Conservation (phyloP, 2,329 filamentous ascomycete species). For the Diaporthe citriasiana region DNA sequence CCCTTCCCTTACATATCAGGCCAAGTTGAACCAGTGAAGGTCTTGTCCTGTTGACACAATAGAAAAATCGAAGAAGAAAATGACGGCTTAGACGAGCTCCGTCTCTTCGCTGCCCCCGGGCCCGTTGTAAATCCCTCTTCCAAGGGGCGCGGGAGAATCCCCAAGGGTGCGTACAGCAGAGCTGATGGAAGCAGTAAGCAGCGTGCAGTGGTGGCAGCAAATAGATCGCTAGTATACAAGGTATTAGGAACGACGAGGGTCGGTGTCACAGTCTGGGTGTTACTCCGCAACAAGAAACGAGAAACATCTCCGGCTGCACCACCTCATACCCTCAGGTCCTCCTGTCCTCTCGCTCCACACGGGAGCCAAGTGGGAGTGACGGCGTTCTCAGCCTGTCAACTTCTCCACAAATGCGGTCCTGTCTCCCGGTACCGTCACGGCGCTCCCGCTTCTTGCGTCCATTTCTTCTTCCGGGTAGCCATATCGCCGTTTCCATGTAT, state of each 20-base stretch:
- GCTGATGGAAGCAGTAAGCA: constrained; percentile 33
- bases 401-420: constrained; percentile 2
- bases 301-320: constrained; percentile 14
- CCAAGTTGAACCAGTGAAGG: constrained; percentile 35
- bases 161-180: background rate
- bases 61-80: constrained; percentile 22
- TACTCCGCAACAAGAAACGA: constrained; percentile 20
- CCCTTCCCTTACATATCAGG: constrained; percentile 28
- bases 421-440: constrained; percentile 8
- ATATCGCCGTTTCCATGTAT: constrained; percentile 34
- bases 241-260: constrained; percentile 30
- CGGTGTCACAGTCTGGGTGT: constrained; percentile 15
- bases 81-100: constrained; percentile 16
- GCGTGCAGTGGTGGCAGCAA: constrained; percentile 37
- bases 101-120: background rate
- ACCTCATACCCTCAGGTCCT: constrained; percentile 2
- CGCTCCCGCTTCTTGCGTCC: constrained; percentile 18
- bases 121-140: background rate
- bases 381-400: constrained; percentile 30
- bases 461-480: constrained; percentile 22
- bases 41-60: constrained; percentile 34
- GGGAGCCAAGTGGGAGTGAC: constrained; percentile 27
- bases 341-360: constrained; percentile 25
- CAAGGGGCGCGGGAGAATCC: background rate
- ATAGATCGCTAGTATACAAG: constrained; percentile 41